Percentiles rank a stretch among this genome's conserved stretches.
phyloP scores from a whole-genome alignment of 208 protist genomes.

The Wallacemonas sp. region DNA sequence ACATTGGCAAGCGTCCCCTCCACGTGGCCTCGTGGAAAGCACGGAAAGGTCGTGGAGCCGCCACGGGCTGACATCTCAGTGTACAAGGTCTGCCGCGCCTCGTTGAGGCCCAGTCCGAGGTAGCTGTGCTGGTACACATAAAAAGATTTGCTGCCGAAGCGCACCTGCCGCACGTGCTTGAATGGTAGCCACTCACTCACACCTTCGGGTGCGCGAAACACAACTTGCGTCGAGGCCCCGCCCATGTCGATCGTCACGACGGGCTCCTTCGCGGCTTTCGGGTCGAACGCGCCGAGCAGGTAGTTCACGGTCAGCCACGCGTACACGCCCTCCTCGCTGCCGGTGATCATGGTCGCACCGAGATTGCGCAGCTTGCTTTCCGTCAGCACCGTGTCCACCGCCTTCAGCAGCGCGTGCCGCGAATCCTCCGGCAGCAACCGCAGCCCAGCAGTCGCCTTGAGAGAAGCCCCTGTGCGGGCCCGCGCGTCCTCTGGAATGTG shows the following conservation, averaged over 20 bases:
- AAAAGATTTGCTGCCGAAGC: constrained; percentile 8
- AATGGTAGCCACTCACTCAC: constrained; percentile 45
- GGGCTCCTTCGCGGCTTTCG: not conserved
- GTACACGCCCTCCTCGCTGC: constrained; percentile 72
- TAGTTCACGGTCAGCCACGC: constrained; percentile 89
- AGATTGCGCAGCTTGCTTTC: constrained; percentile 28
- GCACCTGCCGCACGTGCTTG: constrained; percentile 10
- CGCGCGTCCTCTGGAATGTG: constrained; percentile 32
- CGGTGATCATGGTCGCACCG: constrained; percentile 53
- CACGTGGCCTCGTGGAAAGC: constrained; percentile 23
- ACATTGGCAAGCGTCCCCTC: constrained; percentile 14
- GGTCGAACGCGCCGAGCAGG: constrained; percentile 33
- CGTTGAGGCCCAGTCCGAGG: constrained; percentile 74
- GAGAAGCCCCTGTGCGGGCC: constrained; percentile 41
- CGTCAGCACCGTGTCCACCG: constrained; percentile 21
- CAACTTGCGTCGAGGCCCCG: constrained; percentile 76
- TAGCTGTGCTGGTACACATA: constrained; percentile 84
- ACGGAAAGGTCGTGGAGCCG: constrained; percentile 22
- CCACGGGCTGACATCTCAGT: constrained; percentile 1
- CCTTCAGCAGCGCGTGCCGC: constrained; percentile 35
- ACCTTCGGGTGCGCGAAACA: constrained; percentile 43
- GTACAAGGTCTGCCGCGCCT: constrained; percentile 38
- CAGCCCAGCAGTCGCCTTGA: constrained; percentile 73
- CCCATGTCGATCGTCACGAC: constrained; percentile 80
- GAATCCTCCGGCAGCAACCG: constrained; percentile 37